A percentile compares a stretch with the other conserved stretches of the same genome.
Conservation (phyloP, 2,329 filamentous ascomycete species). For the Proliferodiscus dingleyae region DNA sequence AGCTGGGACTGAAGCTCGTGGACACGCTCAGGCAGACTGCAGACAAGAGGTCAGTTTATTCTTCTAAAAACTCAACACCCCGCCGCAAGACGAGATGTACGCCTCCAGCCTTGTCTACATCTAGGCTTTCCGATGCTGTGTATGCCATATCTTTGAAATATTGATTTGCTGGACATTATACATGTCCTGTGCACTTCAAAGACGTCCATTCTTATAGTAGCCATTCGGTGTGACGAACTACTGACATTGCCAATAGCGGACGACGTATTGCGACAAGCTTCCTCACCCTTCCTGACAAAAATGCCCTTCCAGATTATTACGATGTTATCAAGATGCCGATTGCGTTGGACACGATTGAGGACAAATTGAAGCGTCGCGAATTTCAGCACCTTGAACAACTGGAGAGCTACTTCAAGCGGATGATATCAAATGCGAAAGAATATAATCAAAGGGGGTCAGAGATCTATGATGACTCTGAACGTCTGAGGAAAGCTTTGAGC, state of each 20-base stretch:
- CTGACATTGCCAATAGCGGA: constrained; percentile 45
- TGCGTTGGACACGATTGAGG: constrained; percentile 71
- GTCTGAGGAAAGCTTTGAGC: constrained; percentile 78
- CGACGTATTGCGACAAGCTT: constrained; percentile 72
- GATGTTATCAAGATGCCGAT: constrained; percentile 71
- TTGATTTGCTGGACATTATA: background rate
- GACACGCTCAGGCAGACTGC: constrained; percentile 69
- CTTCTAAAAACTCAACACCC: constrained; percentile 3
- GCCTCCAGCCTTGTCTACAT: constrained; percentile 13
- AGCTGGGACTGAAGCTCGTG: constrained; percentile 67
- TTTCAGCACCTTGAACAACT: constrained; percentile 69
- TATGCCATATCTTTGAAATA: constrained; percentile 8
- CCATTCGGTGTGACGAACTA: constrained; percentile 1
- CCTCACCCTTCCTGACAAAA: constrained; percentile 61
- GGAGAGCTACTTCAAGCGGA: constrained; percentile 81
- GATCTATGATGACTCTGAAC: constrained; percentile 78
- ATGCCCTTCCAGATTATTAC: constrained; percentile 70
- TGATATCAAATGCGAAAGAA: constrained; percentile 83
- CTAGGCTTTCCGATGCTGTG: constrained; percentile 2
- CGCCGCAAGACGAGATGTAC: background rate
- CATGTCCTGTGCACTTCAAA: background rate
- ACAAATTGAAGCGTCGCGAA: constrained; percentile 62
- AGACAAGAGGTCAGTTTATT: constrained; percentile 68
- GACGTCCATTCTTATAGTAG: background rate
- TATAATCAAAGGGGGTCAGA: constrained; percentile 70